phyloP scores from a whole-genome alignment of 1,139 yeast genomes.

The Nadsonia starkeyi-henricii region DNA sequence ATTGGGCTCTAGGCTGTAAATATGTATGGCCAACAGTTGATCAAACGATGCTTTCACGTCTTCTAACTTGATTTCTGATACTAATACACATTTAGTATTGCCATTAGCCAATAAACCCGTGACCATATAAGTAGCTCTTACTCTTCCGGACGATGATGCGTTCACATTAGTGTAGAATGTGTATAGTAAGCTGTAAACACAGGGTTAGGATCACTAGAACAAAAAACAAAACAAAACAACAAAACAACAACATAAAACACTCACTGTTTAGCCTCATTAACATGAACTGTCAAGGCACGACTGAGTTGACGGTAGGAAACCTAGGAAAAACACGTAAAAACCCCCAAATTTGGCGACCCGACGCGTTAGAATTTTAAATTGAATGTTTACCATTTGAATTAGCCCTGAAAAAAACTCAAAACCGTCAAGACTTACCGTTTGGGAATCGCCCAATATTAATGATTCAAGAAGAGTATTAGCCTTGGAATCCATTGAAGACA shows the following conservation, averaged over 20 bases:
- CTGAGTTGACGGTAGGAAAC: constrained; percentile 8
- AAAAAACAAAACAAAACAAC: no score
- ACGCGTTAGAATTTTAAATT: no score
- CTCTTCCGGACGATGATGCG: constrained; percentile 5
- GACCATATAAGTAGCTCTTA: constrained; percentile 15
- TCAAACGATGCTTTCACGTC: constrained; percentile 5
- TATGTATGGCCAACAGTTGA: constrained; percentile 5
- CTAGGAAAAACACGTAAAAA: neutral
- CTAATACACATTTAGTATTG: constrained; percentile 2
- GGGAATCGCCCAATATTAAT: no score
- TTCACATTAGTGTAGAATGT: constrained; percentile 8
- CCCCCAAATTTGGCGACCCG: no score
- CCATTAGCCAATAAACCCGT: constrained; percentile 9
- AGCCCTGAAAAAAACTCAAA: no score
- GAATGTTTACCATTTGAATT: no score
- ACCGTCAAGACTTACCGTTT: no score
- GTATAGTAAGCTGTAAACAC: constrained; percentile 9
- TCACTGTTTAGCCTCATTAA: constrained; percentile 8
- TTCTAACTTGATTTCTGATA: constrained; percentile 8
- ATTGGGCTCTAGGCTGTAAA: constrained; percentile 7
- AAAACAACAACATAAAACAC: no score
- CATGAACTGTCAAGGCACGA: constrained; percentile 6
- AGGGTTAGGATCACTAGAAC: neutral
- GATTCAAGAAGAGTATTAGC: no score
- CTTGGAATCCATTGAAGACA: no score